Evolutionary conservation across 2,329 filamentous ascomycete genomes (phyloP), one percentile per base, ranked within the genome.

Genomic region (Aspergillus amoenus): DNA sequence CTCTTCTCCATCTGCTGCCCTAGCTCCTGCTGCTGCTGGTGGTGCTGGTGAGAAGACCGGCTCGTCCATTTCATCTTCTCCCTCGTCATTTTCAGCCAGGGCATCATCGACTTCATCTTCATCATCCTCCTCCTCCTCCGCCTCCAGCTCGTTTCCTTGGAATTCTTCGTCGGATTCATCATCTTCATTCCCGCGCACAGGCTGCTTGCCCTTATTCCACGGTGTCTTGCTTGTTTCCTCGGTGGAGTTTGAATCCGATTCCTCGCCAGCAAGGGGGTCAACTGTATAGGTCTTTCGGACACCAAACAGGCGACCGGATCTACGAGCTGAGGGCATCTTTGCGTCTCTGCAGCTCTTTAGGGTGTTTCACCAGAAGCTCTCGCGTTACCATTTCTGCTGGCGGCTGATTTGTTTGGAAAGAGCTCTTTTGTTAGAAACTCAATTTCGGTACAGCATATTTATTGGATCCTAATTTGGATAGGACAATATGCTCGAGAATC

Each of bases 141-240:
- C 34, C 34, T 37, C 34, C 34, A 15, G 34, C 4, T 37, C 34
- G 9, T 37, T 37, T 37, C 13, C 34, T n/a, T 60, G 64, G 60
- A 73, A 74, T 44, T 76, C 74, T 37, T 73, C 70, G 55, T 76
- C 74, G 1, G 70, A 71, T 0, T 62, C 64, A 18, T 64, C 65
- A 1, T 62, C 9, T 30, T 30, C 64, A 21, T 64, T 64, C 49
- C 65, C 64, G 17, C 65, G 57, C 13, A 45, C 45, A 24, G 58
- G 54, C 21, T 58, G 49, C 22, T 60, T 62, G 30, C 34, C 49
- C 44, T 58, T 58, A 42, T 64, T 69, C n/a, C 50, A 45, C 39
- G 59, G 61, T 15, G 55, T 42, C 1, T 52, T 17, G 24, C 3
- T 13, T 8, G 43, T 24, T 18, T 55, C 44, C 18, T 39, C 49